Percentiles rank a stretch among this genome's conserved stretches.
Conservation (phyloP, 75 land plant genomes). For the Picea glauca region DNA sequence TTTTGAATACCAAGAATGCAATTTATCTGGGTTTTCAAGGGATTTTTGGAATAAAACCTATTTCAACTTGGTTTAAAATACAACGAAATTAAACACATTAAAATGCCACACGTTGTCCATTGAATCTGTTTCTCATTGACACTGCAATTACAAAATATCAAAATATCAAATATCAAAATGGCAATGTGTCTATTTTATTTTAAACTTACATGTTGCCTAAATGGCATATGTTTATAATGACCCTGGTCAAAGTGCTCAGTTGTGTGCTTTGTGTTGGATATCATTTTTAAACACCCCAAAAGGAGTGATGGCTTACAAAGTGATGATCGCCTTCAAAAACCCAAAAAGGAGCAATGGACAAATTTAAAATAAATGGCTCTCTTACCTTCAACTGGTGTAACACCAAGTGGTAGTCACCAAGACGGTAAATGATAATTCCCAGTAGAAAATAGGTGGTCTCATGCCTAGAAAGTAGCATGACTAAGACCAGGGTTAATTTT, state of each 20-base stretch:
- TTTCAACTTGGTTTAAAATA: too few relatives aligned
- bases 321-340: too few relatives aligned
- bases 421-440: constrained; percentile 32
- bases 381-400: constrained; percentile 42
- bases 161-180: too few relatives aligned
- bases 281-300: too few relatives aligned
- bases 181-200: background rate
- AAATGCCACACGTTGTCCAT: too few relatives aligned
- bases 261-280: constrained; percentile 24
- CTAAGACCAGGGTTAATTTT: constrained; percentile 49
- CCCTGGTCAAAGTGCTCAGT: constrained; percentile 34
- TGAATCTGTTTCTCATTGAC: background rate
- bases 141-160: background rate
- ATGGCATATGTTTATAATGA: constrained; percentile 60
- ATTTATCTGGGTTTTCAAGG: too few relatives aligned
- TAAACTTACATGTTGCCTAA: constrained; percentile 35
- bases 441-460: constrained; percentile 55
- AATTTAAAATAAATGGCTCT: too few relatives aligned
- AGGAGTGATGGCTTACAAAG: background rate
- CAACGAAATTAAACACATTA: background rate
- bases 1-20: too few relatives aligned
- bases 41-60: too few relatives aligned
- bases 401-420: constrained; percentile 26
- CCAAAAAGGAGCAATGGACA: too few relatives aligned
- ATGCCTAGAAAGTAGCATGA: constrained; percentile 45